These are phyloP conservation scores for Funneliformis caledonium DNA, from an alignment of 371 early-diverging fungal genomes.

Conservation along the genomic window DNA sequence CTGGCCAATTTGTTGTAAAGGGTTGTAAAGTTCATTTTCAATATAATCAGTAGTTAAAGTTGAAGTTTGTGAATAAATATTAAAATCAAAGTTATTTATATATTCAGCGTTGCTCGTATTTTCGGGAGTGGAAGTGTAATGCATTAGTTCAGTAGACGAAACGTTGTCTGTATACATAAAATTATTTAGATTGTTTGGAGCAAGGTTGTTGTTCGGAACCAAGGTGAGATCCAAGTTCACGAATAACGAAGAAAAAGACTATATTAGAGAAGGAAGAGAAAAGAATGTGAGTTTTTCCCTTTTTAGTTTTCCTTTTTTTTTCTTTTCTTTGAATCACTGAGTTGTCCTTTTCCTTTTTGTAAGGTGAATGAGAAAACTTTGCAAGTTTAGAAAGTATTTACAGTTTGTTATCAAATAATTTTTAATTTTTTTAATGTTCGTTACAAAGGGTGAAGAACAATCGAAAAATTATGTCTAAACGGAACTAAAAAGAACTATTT, in stretches of 20 bases:
- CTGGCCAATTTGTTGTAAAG: background rate
- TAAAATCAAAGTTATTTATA: background rate
- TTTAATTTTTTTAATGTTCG: too few relatives aligned
- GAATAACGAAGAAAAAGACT: background rate
- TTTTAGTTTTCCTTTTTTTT: too few relatives aligned
- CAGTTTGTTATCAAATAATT: too few relatives aligned
- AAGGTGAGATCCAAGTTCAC: background rate
- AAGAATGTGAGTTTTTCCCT: background rate
- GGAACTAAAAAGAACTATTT: too few relatives aligned
- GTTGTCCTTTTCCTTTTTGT: too few relatives aligned
- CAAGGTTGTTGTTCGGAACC: background rate
- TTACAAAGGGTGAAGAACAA: too few relatives aligned
- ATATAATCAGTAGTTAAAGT: background rate
- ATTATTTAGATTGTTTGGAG: background rate
- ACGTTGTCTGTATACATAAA: background rate
- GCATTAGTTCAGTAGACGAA: background rate
- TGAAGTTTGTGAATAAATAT: background rate
- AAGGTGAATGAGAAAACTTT: too few relatives aligned
- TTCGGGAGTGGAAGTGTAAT: background rate
- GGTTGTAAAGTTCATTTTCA: background rate
- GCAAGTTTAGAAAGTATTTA: too few relatives aligned
- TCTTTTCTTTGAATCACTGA: too few relatives aligned
- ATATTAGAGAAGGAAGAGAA: too few relatives aligned
- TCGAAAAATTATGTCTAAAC: too few relatives aligned
- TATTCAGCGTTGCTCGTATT: background rate